Base-by-base conservation (phyloP, 495 filamentous ascomycete species). In the Aspergillus kassunensis region DNA sequence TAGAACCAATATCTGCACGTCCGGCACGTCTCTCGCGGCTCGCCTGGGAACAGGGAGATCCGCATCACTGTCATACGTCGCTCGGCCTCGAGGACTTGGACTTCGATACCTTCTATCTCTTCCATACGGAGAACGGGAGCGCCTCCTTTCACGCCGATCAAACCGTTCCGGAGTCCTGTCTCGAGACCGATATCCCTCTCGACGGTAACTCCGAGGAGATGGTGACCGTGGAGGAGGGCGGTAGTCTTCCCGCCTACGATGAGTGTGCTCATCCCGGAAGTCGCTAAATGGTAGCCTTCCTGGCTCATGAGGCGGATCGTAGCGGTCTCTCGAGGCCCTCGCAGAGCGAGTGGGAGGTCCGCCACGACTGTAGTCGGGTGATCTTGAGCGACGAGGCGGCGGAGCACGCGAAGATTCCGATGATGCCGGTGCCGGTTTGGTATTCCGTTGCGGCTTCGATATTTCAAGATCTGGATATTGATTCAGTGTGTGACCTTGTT, bases 391-490 rank as follows among this genome's bases (percentile, higher is more conserved):
- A 54, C 73, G 69, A 19, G 69, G 60, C n/a, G 65, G 71, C 30
- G 62, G 63, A 35, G 67, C 66, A 49, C 69, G 70, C 49, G 60
- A 54, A 41, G 68, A 36, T 45, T 73, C 76, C 50, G 72, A 61
- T 30, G 71, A 60, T 51, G 63, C 62, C 23, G 67, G 62, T 18
- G 65, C 68, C 18, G 75, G 72, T 29, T 84, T 78, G 13, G 83
- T 86, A 53, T 87, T 90, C 64, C 88, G 85, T 64, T 97, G 90
- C 2, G 85, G 83, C 45, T 92, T 95, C 1, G 91, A 95, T 31
- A 97, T 84, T 65, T 98, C 93, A 34, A 98, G 86, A 66, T 97
- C 93, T 96, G 59, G 13, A 24, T 11, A 33, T 34, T 13, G 15
- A 4, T 33, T 62, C 27, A 61, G 49, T 33, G 21, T 8, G 7